A percentile compares a stretch with the other conserved stretches of the same genome.
Conservation (phyloP, 768 basidiomycete species). For the Psilocybe tampanensis region DNA sequence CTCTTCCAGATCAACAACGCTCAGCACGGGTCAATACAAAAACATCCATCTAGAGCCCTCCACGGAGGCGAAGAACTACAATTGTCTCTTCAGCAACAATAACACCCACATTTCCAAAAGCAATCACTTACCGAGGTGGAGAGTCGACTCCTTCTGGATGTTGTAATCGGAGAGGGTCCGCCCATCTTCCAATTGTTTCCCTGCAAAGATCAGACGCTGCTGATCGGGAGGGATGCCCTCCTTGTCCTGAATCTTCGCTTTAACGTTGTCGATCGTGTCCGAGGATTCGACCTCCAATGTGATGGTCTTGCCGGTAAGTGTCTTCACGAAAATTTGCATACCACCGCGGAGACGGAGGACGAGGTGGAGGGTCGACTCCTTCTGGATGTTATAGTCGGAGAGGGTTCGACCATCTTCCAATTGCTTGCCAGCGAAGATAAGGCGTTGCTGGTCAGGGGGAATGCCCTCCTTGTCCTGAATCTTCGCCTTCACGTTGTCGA, state of each 20-base stretch:
- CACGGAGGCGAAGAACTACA: constrained; percentile 44
- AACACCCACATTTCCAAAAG: constrained; percentile 1
- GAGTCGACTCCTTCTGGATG: constrained; percentile 50
- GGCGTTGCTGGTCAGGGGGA: constrained; percentile 47
- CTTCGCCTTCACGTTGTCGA: constrained; percentile 76
- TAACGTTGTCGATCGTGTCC: constrained; percentile 32
- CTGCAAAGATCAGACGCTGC: constrained; percentile 34
- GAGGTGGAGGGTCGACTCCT: constrained; percentile 67
- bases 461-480: constrained; percentile 79
- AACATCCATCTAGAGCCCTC: constrained; percentile 29
- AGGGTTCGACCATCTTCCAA: constrained; percentile 39
- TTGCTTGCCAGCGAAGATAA: constrained; percentile 69
- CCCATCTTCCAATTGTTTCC: constrained; percentile 33
- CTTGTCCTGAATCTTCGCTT: constrained; percentile 53
- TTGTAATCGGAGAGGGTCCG: constrained; percentile 52
- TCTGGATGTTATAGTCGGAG: constrained; percentile 71
- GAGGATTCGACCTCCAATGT: constrained; percentile 40
- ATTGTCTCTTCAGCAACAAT: constrained; percentile 12
- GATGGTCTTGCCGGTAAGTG: constrained; percentile 78
- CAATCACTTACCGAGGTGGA: constrained; percentile 46
- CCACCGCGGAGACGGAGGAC: constrained; percentile 37
- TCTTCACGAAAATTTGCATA: constrained; percentile 67
- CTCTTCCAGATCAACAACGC: background rate
- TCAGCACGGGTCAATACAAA: background rate
- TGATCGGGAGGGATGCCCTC: constrained; percentile 34